Conservation (phyloP, 306 rosid species). For the Cotoneaster glaucophyllus region DNA sequence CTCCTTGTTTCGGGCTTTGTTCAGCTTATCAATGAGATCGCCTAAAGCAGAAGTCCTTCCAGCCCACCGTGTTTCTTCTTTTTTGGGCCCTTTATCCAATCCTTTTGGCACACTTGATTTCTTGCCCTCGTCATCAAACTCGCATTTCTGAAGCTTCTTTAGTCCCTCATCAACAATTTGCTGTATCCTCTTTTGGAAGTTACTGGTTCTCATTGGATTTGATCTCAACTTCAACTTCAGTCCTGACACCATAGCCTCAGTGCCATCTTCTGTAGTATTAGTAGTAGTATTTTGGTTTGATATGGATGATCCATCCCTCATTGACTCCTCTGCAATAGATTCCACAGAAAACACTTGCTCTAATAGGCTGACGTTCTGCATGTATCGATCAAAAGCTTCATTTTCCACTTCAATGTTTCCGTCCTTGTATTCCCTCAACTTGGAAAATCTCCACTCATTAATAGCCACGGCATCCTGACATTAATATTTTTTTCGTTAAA, state of each 20-base stretch:
- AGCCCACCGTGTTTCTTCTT: slow-evolving; percentile 25
- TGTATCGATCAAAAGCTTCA: slow-evolving; percentile 85
- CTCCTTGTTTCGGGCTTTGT: slow-evolving; percentile 86
- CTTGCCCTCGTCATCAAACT: slow-evolving; percentile 26
- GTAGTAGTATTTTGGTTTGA: slow-evolving; percentile 29
- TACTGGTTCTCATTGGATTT: slow-evolving; percentile 42
- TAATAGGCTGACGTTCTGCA: slow-evolving; percentile 69
- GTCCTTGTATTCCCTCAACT: slow-evolving; percentile 73
- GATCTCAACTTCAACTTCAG: slow-evolving; percentile 63
- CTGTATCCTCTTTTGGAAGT: slow-evolving; percentile 48
- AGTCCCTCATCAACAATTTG: slow-evolving; percentile 69
- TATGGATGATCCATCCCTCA: slow-evolving; percentile 29
- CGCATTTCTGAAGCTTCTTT: slow-evolving; percentile 44
- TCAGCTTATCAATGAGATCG: slow-evolving; percentile 72
- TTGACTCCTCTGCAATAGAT: slow-evolving; percentile 31
- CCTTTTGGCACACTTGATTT: slow-evolving; percentile 40
- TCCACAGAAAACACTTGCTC: slow-evolving; percentile 72
- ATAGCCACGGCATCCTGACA: slow-evolving; percentile 82
- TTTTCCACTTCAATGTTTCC: slow-evolving; percentile 66
- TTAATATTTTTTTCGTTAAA: slow-evolving; percentile 24
- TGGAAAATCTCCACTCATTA: slow-evolving; percentile 94
- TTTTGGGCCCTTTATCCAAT: slow-evolving; percentile 37
- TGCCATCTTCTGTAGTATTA: slow-evolving; percentile 33
- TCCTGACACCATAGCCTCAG: slow-evolving; percentile 37
- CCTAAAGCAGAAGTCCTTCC: slow-evolving; percentile 49